These are phyloP conservation scores for Agaricus subrufescens DNA, from an alignment of 768 basidiomycete genomes.

Conservation along the genomic window DNA sequence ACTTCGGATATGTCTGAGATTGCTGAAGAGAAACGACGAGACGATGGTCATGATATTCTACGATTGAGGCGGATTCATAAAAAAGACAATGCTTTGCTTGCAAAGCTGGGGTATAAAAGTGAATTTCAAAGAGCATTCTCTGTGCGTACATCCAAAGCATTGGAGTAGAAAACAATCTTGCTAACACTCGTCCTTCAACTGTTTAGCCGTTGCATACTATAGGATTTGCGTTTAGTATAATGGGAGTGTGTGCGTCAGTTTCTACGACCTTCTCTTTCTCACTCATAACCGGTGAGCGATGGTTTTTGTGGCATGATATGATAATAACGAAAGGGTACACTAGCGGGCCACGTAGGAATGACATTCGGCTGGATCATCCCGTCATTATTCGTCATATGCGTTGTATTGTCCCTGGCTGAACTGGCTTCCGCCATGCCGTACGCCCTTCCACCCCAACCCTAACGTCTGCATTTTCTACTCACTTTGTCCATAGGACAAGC, in stretches of 20 bases:
- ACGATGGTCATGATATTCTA: not conserved
- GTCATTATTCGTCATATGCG: conserved; percentile 49
- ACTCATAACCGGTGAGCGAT: conserved; percentile 40
- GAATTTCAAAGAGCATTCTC: conserved; percentile 60
- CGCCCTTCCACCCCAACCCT: conserved; percentile 15
- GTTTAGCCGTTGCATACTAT: conserved; percentile 45
- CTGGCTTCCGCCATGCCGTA: conserved; percentile 60
- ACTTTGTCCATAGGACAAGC: conserved; percentile 47
- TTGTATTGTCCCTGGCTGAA: conserved; percentile 54
- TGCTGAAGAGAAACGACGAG: not conserved
- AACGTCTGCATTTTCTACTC: not conserved
- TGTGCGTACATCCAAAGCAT: conserved; percentile 20
- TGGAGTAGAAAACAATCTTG: not conserved
- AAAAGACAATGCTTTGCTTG: conserved; percentile 17
- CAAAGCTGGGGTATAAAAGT: conserved; percentile 49
- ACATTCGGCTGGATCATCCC: conserved; percentile 63
- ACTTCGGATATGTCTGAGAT: not conserved
- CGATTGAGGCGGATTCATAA: not conserved
- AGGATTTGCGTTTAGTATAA: conserved; percentile 55
- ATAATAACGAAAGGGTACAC: not conserved
- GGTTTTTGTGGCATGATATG: not conserved
- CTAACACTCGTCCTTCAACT: not conserved
- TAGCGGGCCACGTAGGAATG: conserved; percentile 64
- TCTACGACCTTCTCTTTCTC: conserved; percentile 50
- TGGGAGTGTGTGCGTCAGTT: conserved; percentile 55